These are phyloP conservation scores for Solanum gandarillasii DNA, from an alignment of 257 asterid species.

Conservation along the genomic window DNA sequence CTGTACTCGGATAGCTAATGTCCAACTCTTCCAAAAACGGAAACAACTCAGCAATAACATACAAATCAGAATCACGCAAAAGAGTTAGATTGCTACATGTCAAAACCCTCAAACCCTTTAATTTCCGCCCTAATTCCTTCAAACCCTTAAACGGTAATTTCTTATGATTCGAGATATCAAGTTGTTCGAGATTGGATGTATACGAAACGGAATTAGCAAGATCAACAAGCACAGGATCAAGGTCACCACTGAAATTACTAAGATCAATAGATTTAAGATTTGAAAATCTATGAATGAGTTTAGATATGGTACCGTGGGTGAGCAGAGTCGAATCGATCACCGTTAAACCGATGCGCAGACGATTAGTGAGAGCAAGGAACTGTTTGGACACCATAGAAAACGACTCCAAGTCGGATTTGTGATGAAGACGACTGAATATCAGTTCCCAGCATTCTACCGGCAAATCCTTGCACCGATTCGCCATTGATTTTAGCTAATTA, in stretches of 20 bases:
- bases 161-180: not conserved
- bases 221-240: not conserved
- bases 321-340: not conserved
- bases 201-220: not conserved
- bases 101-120: slow-evolving; percentile 5
- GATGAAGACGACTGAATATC: slow-evolving; percentile 1
- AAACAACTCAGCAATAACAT: not conserved
- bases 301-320: not conserved
- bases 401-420: slow-evolving; percentile 4
- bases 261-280: slow-evolving; percentile 6
- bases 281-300: slow-evolving; percentile 1
- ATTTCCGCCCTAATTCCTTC: not conserved
- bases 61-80: slow-evolving; percentile 1
- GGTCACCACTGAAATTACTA: not conserved
- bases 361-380: slow-evolving; percentile 7
- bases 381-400: slow-evolving; percentile 9
- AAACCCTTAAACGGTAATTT: not conserved
- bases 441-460: slow-evolving; percentile 15
- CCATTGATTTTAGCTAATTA: not conserved
- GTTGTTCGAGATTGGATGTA: not conserved
- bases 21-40: slow-evolving; percentile 5
- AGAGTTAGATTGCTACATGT: not conserved
- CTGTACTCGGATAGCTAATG: slow-evolving; percentile 3
- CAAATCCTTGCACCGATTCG: not conserved
- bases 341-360: not conserved